phyloP scores from a whole-genome alignment of 1,139 yeast genomes.

The Hanseniaspora gamundiae region DNA sequence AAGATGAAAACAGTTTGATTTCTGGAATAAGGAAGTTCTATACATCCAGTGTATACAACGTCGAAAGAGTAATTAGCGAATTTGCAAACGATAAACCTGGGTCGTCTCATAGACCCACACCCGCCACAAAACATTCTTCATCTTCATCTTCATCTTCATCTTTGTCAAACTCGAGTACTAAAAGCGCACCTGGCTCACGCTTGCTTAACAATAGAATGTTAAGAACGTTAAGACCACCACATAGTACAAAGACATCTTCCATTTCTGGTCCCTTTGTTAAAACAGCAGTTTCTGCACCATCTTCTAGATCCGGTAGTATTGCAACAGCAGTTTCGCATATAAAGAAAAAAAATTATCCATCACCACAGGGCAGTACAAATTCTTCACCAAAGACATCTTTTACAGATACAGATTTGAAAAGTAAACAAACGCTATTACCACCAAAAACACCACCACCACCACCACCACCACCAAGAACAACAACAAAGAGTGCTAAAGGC shows the following conservation, averaged over 20 bases:
- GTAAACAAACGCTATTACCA: too few species aligned
- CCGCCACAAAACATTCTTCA: not conserved
- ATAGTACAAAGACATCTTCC: not conserved
- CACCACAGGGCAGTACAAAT: not conserved
- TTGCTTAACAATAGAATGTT: not conserved
- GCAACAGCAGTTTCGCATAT: not conserved
- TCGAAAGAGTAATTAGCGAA: not conserved
- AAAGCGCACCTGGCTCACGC: not conserved
- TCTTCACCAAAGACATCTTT: not conserved
- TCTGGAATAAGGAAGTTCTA: constrained; percentile 25
- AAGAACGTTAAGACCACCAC: not conserved
- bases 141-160: not conserved
- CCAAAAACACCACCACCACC: too few species aligned
- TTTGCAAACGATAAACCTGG: too few species aligned
- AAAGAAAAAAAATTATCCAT: not conserved
- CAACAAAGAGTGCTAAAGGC: too few species aligned
- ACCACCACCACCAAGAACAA: too few species aligned
- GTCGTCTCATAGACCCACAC: too few species aligned
- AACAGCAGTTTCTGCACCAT: not conserved
- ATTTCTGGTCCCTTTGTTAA: too few species aligned
- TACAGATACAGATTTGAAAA: too few species aligned
- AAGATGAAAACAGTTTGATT: constrained; percentile 29
- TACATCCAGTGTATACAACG: not conserved
- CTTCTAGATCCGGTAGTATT: not conserved
- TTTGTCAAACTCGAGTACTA: not conserved